Evolutionary conservation across 1,284 basidiomycete genomes (phyloP).

Genomic region (Gymnopus androsaceus): DNA sequence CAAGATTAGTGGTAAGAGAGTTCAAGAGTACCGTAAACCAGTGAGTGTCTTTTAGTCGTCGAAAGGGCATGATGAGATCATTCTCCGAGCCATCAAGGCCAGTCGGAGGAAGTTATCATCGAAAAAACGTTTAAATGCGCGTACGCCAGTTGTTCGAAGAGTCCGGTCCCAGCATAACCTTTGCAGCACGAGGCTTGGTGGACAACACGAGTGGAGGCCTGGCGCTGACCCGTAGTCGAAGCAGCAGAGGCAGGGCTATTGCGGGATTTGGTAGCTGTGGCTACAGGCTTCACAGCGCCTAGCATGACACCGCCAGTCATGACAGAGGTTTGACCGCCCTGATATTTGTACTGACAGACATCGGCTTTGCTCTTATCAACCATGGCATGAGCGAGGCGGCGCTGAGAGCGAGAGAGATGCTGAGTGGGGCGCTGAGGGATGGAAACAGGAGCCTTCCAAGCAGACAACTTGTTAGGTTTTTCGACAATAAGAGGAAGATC

Average conservation of each 20-base stretch:
- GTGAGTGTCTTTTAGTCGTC: not conserved
- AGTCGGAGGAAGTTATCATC: not conserved
- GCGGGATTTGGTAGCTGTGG: not conserved
- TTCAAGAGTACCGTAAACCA: too few species aligned
- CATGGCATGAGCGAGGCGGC: slow-evolving; percentile 2
- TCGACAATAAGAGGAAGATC: not conserved
- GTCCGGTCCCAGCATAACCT: not conserved
- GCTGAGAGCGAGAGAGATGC: slow-evolving; percentile 6
- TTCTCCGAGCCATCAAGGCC: not conserved
- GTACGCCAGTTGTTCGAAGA: slow-evolving; percentile 4
- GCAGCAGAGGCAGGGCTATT: not conserved
- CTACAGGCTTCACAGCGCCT: not conserved
- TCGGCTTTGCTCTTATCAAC: slow-evolving; percentile 9
- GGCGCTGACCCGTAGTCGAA: not conserved
- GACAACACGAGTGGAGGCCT: too few species aligned
- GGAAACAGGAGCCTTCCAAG: not conserved
- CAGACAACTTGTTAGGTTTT: too few species aligned
- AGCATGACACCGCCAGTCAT: slow-evolving; percentile 18
- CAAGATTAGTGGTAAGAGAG: not conserved
- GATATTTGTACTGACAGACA: slow-evolving; percentile 9
- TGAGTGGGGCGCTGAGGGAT: not conserved
- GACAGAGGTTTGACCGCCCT: slow-evolving; percentile 14
- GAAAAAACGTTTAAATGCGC: not conserved
- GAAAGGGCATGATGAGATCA: not conserved
- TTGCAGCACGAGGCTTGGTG: not conserved